phyloP scores from a whole-genome alignment of 371 early-diverging fungal species.

The Mortierella sp. region DNA sequence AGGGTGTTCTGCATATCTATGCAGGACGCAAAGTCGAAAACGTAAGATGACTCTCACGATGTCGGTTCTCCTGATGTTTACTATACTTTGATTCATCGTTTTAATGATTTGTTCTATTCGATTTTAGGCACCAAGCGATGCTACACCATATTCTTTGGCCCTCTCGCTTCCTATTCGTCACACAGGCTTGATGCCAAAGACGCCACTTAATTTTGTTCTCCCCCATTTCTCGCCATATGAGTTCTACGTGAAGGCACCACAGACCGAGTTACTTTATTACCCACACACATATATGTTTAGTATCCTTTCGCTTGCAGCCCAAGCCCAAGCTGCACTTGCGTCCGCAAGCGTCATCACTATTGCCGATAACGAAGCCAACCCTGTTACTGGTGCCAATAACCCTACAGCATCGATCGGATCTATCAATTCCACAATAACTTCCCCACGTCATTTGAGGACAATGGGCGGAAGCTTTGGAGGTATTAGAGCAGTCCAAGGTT shows the following conservation, averaged over 20 bases:
- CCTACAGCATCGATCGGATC: conserved; percentile 9
- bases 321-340: conserved; percentile 29
- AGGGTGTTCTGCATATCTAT: conserved; percentile 49
- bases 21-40: conserved; percentile 53
- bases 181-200: conserved; percentile 40
- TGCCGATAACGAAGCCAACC: conserved; percentile 8
- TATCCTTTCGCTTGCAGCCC: conserved; percentile 43
- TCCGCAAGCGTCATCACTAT: conserved; percentile 22
- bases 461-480: background rate
- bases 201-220: conserved; percentile 47
- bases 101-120: background rate
- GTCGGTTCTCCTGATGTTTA: background rate
- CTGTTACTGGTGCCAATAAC: background rate
- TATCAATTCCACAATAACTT: background rate
- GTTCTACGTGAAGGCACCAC: conserved; percentile 50
- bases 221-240: conserved; percentile 56
- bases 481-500: background rate
- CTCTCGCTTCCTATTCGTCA: conserved; percentile 48
- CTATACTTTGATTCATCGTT: background rate
- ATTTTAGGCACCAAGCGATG: conserved; percentile 47
- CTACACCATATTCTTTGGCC: conserved; percentile 44
- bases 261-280: conserved; percentile 40
- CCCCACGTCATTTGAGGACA: conserved; percentile 12
- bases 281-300: conserved; percentile 51
- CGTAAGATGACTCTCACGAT: conserved; percentile 14